These are phyloP conservation scores for Helianthus tuberosus DNA, from an alignment of 129 eudicot genomes.

Conservation along the genomic window DNA sequence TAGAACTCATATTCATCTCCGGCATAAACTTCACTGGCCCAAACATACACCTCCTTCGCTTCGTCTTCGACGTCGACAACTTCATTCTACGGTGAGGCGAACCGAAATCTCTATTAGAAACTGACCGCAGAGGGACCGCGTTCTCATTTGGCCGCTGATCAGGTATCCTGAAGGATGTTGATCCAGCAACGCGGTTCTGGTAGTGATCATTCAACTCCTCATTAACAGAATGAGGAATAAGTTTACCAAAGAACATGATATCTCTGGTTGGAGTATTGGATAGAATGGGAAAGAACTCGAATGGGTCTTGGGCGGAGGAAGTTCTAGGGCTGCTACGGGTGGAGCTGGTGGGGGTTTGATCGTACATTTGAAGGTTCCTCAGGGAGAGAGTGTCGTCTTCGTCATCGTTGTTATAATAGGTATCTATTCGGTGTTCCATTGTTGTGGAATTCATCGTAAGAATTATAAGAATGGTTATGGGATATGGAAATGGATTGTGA, in stretches of 20 bases:
- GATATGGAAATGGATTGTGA: not conserved
- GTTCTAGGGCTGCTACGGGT: slow-evolving; percentile 38
- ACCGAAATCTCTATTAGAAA: slow-evolving; percentile 24
- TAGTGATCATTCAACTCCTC: not conserved
- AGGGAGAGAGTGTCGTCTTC: slow-evolving; percentile 47
- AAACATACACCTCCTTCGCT: slow-evolving; percentile 64
- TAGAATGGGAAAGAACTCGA: slow-evolving; percentile 44
- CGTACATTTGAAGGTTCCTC: slow-evolving; percentile 40
- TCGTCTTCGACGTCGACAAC: slow-evolving; percentile 49
- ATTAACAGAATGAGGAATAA: slow-evolving; percentile 12
- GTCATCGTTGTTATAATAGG: not conserved
- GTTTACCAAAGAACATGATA: slow-evolving; percentile 42
- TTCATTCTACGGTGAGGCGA: slow-evolving; percentile 7
- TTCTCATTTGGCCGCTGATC: not conserved
- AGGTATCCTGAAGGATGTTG: slow-evolving; percentile 30
- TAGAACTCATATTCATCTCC: slow-evolving; percentile 65
- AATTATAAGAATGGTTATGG: not conserved
- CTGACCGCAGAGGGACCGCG: slow-evolving; percentile 25
- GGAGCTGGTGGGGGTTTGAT: slow-evolving; percentile 28
- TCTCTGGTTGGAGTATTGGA: slow-evolving; percentile 17
- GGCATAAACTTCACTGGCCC: slow-evolving; percentile 70
- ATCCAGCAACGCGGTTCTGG: slow-evolving; percentile 2
- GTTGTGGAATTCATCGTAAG: not conserved
- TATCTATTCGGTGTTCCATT: slow-evolving; percentile 10
- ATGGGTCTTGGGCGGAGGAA: slow-evolving; percentile 31